These are phyloP conservation scores for Leccinum boreale DNA, from an alignment of 768 basidiomycete genomes.

Conservation along the genomic window DNA sequence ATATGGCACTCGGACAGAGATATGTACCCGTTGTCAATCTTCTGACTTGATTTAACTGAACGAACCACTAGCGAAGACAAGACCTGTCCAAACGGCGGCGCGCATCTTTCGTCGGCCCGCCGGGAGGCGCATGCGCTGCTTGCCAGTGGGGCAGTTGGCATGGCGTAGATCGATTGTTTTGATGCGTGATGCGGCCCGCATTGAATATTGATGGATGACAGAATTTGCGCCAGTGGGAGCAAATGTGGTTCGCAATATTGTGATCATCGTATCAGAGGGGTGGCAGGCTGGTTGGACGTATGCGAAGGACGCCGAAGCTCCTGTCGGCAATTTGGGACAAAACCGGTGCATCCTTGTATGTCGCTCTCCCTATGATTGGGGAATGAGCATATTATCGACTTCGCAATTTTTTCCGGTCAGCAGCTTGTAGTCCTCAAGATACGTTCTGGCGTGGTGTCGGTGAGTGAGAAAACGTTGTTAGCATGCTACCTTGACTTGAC, in stretches of 20 bases:
- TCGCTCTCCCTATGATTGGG: not conserved
- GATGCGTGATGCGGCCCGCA: not conserved
- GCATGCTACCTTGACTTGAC: not conserved
- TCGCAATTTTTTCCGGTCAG: not conserved
- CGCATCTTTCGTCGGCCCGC: not conserved
- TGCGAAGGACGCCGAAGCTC: not conserved
- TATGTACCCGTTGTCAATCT: not conserved
- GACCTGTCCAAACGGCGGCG: too few relatives aligned
- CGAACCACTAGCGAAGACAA: not conserved
- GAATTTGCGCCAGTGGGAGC: not conserved
- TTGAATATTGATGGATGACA: not conserved
- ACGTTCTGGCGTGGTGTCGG: not conserved
- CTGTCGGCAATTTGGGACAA: not conserved
- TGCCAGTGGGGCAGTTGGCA: not conserved
- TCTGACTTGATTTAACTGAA: not conserved
- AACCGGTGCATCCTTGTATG: not conserved
- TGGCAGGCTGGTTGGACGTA: not conserved
- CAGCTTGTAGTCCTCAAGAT: not conserved
- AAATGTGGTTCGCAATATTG: not conserved
- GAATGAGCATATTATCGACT: not conserved
- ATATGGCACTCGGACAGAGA: not conserved
- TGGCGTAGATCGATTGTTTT: not conserved
- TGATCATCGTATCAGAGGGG: not conserved
- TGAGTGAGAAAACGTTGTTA: not conserved
- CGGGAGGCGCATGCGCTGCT: not conserved